A percentile compares a stretch with the other conserved stretches of the same genome.
These are phyloP conservation scores for Monilinia aucupariae DNA, from an alignment of 2,329 filamentous ascomycete species.

Conservation along the genomic window DNA sequence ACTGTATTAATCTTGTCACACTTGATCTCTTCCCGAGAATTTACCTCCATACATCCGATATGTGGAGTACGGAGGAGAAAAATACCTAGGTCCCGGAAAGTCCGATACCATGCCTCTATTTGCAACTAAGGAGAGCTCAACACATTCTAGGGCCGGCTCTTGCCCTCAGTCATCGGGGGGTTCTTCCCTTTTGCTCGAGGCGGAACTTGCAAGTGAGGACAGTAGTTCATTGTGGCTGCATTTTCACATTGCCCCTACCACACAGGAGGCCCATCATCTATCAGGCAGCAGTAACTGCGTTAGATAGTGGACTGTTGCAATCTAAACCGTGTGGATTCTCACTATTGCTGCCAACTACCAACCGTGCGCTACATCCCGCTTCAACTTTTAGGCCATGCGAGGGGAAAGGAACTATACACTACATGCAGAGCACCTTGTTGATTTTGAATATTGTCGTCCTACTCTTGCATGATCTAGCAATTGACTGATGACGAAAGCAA, in stretches of 20 bases:
- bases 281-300: not conserved
- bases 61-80: constrained; percentile 9
- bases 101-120: not conserved
- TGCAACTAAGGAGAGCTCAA: not conserved
- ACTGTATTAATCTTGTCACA: no score
- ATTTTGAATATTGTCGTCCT: not conserved
- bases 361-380: not conserved
- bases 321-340: not conserved
- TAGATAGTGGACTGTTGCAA: not conserved
- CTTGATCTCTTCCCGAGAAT: constrained; percentile 1
- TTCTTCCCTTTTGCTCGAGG: not conserved
- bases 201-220: not conserved
- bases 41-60: not conserved
- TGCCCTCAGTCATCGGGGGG: not conserved
- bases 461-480: not conserved
- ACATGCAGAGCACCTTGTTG: not conserved
- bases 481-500: not conserved
- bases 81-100: not conserved
- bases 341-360: not conserved
- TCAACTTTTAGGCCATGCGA: not conserved
- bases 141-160: not conserved
- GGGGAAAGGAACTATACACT: not conserved
- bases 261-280: not conserved
- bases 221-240: constrained; percentile 4
- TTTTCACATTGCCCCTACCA: not conserved